Conservation (phyloP, 768 basidiomycete genomes). For the Leucocoprinus sp. region DNA sequence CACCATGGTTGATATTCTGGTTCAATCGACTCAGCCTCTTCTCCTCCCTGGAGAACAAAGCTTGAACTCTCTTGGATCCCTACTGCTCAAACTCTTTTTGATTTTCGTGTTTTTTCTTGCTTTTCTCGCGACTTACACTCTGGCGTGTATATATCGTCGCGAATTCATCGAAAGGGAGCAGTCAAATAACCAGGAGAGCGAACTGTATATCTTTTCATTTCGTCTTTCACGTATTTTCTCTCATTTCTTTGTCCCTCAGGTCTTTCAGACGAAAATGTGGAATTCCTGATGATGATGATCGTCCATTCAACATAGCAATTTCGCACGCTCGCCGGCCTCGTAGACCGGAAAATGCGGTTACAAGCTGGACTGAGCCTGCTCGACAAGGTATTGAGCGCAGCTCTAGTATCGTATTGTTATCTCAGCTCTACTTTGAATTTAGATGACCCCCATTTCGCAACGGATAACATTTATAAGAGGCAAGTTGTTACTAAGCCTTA, state of each 20-base stretch:
- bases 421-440: too few relatives aligned
- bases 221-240: background rate
- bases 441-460: too few relatives aligned
- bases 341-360: too few relatives aligned
- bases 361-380: too few relatives aligned
- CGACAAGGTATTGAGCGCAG: too few relatives aligned
- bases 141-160: too few relatives aligned
- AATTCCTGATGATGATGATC: conserved; percentile 74
- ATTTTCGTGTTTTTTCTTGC: conserved; percentile 27
- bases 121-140: conserved; percentile 41
- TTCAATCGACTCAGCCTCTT: conserved; percentile 41
- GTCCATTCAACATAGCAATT: conserved; percentile 86
- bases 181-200: conserved; percentile 59
- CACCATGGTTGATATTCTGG: conserved; percentile 69
- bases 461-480: too few relatives aligned
- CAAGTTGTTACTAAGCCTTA: too few relatives aligned
- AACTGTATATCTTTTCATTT: too few relatives aligned
- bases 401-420: too few relatives aligned
- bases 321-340: conserved; percentile 26
- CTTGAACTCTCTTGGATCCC: conserved; percentile 27
- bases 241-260: conserved; percentile 27
- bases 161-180: conserved; percentile 61
- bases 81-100: conserved; percentile 32
- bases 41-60: conserved; percentile 20
- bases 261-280: conserved; percentile 70